Percentiles rank a stretch among this genome's conserved stretches.
phyloP scores from a whole-genome alignment of 2,329 filamentous ascomycete genomes.

The Cladobotryum mycophilum region DNA sequence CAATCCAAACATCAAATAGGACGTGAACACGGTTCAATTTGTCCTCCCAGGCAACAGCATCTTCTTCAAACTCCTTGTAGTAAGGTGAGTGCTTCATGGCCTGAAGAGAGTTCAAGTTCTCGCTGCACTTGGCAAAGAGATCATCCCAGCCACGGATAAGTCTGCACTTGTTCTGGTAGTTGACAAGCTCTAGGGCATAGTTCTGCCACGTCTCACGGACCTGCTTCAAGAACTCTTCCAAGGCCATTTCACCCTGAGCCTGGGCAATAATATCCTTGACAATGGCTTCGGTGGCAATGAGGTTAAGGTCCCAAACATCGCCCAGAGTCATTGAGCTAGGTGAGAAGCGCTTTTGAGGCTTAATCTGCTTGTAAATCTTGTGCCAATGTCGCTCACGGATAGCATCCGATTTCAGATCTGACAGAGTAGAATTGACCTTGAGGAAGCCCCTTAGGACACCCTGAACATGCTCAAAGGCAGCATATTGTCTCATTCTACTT shows the following conservation, averaged over 20 bases:
- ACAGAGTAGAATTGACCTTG: slow-evolving; percentile 82
- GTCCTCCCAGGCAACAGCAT: slow-evolving; percentile 94
- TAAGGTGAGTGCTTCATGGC: slow-evolving; percentile 99
- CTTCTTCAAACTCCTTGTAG: slow-evolving; percentile 98
- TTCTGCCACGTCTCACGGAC: slow-evolving; percentile 96
- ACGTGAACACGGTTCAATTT: slow-evolving; percentile 96
- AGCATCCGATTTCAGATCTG: slow-evolving; percentile 91
- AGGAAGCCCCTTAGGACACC: slow-evolving; percentile 79
- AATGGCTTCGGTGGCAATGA: slow-evolving; percentile 76
- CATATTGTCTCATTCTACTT: slow-evolving; percentile 96
- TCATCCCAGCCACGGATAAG: slow-evolving; percentile 98
- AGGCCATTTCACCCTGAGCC: slow-evolving; percentile 94
- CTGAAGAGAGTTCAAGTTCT: slow-evolving; percentile 94
- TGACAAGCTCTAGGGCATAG: slow-evolving; percentile 88
- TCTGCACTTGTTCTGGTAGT: slow-evolving; percentile 96
- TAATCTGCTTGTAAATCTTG: slow-evolving; percentile 94
- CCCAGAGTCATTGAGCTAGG: slow-evolving; percentile 93
- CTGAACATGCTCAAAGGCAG: slow-evolving; percentile 98
- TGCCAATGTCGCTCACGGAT: slow-evolving; percentile 95
- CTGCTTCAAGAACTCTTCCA: slow-evolving; percentile 95
- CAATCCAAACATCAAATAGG: slow-evolving; percentile 98
- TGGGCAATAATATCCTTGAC: slow-evolving; percentile 92
- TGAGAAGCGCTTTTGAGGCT: slow-evolving; percentile 88
- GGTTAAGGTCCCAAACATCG: slow-evolving; percentile 95
- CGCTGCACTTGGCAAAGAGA: slow-evolving; percentile 95